These are phyloP conservation scores for Globisporangium barbulae DNA, from an alignment of 352 stramenopile genomes.

Conservation along the genomic window DNA sequence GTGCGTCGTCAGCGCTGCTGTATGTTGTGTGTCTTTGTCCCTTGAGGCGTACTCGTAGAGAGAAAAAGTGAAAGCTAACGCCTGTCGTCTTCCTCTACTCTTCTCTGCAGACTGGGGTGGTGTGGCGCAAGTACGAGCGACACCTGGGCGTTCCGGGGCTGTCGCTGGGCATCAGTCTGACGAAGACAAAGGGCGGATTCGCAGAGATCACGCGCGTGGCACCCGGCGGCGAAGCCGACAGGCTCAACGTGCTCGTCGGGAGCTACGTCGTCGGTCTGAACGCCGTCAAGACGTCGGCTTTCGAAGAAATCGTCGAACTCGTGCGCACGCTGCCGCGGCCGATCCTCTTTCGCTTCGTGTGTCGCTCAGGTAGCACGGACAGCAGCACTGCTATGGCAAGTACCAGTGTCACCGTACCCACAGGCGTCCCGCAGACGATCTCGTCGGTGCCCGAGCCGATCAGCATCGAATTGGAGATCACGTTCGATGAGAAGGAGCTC, in stretches of 20 bases:
- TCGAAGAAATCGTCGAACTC: conserved; percentile 69
- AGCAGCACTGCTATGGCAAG: not conserved
- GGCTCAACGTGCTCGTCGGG: conserved; percentile 58
- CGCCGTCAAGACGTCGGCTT: conserved; percentile 48
- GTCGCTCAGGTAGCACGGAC: conserved; percentile 23
- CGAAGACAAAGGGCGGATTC: conserved; percentile 61
- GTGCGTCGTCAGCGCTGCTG: conserved; percentile 45
- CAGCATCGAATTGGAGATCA: conserved; percentile 51
- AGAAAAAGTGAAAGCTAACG: not conserved
- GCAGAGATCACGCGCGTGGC: conserved; percentile 70
- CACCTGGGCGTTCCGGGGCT: conserved; percentile 36
- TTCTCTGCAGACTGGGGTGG: conserved; percentile 21
- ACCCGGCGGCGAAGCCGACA: conserved; percentile 50
- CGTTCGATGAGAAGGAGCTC: conserved; percentile 54
- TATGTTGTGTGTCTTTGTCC: conserved; percentile 17
- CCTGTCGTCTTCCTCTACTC: not conserved
- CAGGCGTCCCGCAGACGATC: conserved; percentile 21
- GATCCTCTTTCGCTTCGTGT: conserved; percentile 68
- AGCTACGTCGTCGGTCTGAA: conserved; percentile 77
- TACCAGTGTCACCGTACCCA: not conserved
- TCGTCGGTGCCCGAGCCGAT: conserved; percentile 60
- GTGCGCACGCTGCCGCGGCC: conserved; percentile 48
- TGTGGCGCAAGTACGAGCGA: conserved; percentile 67
- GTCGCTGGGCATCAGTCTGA: conserved; percentile 68
- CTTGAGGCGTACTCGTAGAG: not conserved